phyloP scores from a whole-genome alignment of 2,329 filamentous ascomycete species.

The Dactylonectria estremocensis region DNA sequence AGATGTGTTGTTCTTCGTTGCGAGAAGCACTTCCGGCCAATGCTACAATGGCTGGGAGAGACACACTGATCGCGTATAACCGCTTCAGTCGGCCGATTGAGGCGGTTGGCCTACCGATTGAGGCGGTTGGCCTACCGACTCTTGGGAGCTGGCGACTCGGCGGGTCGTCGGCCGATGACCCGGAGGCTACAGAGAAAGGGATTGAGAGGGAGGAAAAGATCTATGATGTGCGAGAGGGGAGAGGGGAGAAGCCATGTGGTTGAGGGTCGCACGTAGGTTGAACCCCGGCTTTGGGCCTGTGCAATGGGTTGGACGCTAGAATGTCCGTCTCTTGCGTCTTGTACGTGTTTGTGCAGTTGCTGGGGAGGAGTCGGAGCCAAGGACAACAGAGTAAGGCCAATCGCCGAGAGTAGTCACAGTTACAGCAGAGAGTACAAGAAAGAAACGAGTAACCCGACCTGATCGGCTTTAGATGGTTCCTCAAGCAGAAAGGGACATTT shows the following conservation, averaged over 20 bases:
- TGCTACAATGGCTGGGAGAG: not conserved
- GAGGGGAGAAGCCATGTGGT: not conserved
- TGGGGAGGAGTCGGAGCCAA: too few relatives aligned
- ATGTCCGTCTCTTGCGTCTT: not conserved
- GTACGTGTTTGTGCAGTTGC: too few relatives aligned
- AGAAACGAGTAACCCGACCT: too few relatives aligned
- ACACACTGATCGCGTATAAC: slow-evolving; percentile 29
- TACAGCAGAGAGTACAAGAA: too few relatives aligned
- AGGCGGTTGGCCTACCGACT: slow-evolving; percentile 15
- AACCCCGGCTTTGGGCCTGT: not conserved
- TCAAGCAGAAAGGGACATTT: too few relatives aligned
- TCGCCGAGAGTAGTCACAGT: too few relatives aligned
- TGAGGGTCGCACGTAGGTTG: not conserved
- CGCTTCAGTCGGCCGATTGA: slow-evolving; percentile 30
- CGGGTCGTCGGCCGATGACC: not conserved
- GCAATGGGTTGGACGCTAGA: not conserved
- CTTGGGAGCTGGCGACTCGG: not conserved
- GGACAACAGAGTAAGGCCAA: too few relatives aligned
- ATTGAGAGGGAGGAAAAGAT: slow-evolving; percentile 2
- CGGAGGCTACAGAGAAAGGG: not conserved
- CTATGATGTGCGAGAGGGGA: not conserved
- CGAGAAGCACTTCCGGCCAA: slow-evolving; percentile 20
- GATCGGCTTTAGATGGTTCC: too few relatives aligned
- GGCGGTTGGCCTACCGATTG: slow-evolving; percentile 15
- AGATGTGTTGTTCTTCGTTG: slow-evolving; percentile 9